Base-by-base conservation (phyloP, 1,139 yeast species). In the Kazachstania sp. region DNA sequence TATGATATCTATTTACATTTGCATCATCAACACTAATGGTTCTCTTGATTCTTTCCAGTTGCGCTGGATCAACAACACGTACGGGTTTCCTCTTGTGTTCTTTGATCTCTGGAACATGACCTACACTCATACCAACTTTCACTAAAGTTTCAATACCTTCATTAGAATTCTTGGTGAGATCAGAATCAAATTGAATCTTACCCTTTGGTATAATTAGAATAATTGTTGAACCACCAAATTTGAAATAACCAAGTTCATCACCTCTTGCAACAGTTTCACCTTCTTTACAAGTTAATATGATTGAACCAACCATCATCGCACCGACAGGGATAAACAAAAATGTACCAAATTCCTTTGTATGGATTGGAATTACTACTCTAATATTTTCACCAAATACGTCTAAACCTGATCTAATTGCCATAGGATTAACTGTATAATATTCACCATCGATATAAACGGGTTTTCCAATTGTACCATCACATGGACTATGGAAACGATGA, bases 271-370 rank as follows among this genome's bases (percentile, higher is more conserved):
- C 73, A 0, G 49, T 44, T 38, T 80, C 79, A 3, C 86, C 87
- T 41, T 74, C 77, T 45, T 74, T 61, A n/a, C 80, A 81, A 0
- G 92, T 82, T 35, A 90, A 66, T 0, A 87, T 77, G 3, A 83
- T 88, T 2, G 95, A 84, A 0, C 97, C 97, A 3, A 92, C 98
- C 97, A 92, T 88, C 97, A 92, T 92, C 1, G 98, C 98, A 26
- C 98, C 98, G 8, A 92, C 87, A 7, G 95, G 81, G 26, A 87
- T 78, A 68, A 86, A 74, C 54, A 86, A 71, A 16, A 92, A 85
- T 0, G 77, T 73, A 0, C 97, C 97, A 65, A 86, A 88, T 26
- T 75, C 70, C 40, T 74, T 72, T 1, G 95, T 78, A 35, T 84
- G 79, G 28, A 92, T 80, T 0, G 95, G 88, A 1, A 90, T 72